These are phyloP conservation scores for Eudorina sp. DNA, from an alignment of 139 green algal species.

Conservation along the genomic window DNA sequence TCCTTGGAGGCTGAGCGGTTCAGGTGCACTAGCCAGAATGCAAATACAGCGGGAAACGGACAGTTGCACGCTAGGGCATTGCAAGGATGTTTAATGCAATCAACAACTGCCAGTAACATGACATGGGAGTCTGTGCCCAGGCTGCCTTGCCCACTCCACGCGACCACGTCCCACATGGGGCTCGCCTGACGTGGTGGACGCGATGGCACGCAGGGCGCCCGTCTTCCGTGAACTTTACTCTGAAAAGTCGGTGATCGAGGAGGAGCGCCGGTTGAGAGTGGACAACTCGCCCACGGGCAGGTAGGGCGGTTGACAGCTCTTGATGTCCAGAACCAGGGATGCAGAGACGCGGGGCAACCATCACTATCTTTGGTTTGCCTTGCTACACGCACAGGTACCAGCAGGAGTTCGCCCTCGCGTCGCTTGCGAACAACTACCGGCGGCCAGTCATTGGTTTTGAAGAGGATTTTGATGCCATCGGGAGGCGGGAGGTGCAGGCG, in stretches of 20 bases:
- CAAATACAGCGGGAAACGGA: no score
- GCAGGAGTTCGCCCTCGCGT: conserved; percentile 41
- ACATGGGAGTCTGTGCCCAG: no score
- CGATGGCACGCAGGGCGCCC: not conserved
- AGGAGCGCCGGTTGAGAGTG: conserved; percentile 87
- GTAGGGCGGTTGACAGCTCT: no score
- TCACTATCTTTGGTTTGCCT: no score
- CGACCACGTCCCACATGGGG: no score
- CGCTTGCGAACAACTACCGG: conserved; percentile 81
- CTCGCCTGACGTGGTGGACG: no score
- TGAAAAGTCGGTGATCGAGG: conserved; percentile 89
- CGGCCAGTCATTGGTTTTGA: conserved; percentile 87
- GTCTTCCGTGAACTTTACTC: conserved; percentile 31
- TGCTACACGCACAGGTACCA: conserved; percentile 49
- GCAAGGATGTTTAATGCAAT: no score
- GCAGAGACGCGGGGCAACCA: not conserved
- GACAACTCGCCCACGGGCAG: conserved; percentile 77
- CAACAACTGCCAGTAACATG: no score
- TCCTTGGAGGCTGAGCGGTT: conserved; percentile 90
- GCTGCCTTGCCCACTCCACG: no score
- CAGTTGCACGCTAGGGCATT: no score
- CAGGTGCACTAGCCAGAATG: no score
- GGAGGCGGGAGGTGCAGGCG: conserved; percentile 71
- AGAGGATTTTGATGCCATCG: conserved; percentile 74
- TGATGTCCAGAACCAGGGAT: no score